Evolutionary conservation across 768 basidiomycete genomes (phyloP).

Genomic region (Trametes coccinea): DNA sequence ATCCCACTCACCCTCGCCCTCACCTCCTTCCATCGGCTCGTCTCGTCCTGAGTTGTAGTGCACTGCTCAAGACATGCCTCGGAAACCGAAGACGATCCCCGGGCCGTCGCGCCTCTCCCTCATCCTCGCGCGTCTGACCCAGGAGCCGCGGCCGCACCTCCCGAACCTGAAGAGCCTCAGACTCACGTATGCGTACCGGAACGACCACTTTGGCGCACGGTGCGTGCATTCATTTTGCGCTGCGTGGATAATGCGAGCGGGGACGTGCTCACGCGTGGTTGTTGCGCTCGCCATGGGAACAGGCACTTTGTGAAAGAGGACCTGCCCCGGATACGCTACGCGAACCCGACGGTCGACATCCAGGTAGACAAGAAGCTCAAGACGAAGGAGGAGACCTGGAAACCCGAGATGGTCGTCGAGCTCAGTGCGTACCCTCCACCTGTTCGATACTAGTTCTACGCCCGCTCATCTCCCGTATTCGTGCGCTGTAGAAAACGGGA

Average conservation of each 20-base stretch:
- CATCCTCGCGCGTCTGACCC: conserved; percentile 52
- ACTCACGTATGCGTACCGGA: conserved; percentile 57
- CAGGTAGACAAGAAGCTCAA: conserved; percentile 57
- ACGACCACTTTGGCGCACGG: conserved; percentile 79
- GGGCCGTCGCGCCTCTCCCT: conserved; percentile 57
- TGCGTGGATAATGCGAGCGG: neutral
- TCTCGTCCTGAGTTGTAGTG: neutral
- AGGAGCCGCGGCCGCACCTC: conserved; percentile 52
- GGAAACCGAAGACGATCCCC: conserved; percentile 33
- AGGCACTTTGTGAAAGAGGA: conserved; percentile 82
- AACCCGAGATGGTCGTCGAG: conserved; percentile 58
- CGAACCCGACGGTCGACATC: conserved; percentile 68
- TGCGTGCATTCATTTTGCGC: conserved; percentile 33
- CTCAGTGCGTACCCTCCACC: conserved; percentile 55
- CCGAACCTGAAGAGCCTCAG: conserved; percentile 50
- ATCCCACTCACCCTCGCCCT: neutral
- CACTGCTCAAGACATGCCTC: conserved; percentile 27
- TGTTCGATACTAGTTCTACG: neutral
- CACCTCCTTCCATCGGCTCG: too few relatives aligned
- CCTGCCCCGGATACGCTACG: conserved; percentile 76
- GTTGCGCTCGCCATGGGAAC: neutral
- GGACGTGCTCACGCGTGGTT: neutral
- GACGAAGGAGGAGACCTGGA: conserved; percentile 54
- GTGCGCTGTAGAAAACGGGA: conserved; percentile 48
- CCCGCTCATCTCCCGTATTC: neutral